Evolutionary conservation across 192 early-diverging fungal genomes (phyloP).

Genomic region (Chytriomyces hyalinus): DNA sequence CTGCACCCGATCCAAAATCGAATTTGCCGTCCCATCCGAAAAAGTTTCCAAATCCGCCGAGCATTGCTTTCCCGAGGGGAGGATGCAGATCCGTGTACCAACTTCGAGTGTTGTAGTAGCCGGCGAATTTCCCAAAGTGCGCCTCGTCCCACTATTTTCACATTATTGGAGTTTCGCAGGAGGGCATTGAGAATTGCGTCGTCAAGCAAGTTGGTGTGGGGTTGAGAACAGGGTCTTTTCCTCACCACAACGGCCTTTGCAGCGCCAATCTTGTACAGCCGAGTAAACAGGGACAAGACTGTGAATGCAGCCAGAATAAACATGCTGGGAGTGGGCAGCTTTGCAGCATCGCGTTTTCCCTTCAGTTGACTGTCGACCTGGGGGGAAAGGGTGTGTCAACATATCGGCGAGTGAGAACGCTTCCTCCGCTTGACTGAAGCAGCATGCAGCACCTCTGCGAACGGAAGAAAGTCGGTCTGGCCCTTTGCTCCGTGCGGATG

Average conservation of each 20-base stretch:
- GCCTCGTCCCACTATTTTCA: constrained; percentile 57
- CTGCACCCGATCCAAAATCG: constrained; percentile 74
- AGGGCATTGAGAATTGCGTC: too few relatives aligned
- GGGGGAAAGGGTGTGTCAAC: background rate
- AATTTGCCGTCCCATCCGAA: constrained; percentile 87
- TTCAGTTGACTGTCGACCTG: background rate
- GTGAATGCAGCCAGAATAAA: background rate
- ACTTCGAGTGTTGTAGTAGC: constrained; percentile 85
- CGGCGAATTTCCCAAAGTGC: constrained; percentile 85
- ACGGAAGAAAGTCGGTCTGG: background rate
- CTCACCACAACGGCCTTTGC: constrained; percentile 16
- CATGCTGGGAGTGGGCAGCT: background rate
- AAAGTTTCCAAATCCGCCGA: constrained; percentile 80
- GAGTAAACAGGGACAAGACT: constrained; percentile 17
- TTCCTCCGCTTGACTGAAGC: background rate
- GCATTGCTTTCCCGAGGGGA: constrained; percentile 94
- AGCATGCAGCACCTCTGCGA: background rate
- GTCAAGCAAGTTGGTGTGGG: too few relatives aligned
- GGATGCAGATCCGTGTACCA: constrained; percentile 99
- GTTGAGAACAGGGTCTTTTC: too few relatives aligned
- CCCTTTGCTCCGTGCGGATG: background rate
- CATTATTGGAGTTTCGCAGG: too few relatives aligned
- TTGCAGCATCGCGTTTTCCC: background rate
- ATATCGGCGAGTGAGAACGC: background rate
- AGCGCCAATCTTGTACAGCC: constrained; percentile 18